A percentile compares a stretch with the other conserved stretches of the same genome.
These are phyloP conservation scores for Asterophora lycoperdoides DNA, from an alignment of 768 basidiomycete species.

Conservation along the genomic window DNA sequence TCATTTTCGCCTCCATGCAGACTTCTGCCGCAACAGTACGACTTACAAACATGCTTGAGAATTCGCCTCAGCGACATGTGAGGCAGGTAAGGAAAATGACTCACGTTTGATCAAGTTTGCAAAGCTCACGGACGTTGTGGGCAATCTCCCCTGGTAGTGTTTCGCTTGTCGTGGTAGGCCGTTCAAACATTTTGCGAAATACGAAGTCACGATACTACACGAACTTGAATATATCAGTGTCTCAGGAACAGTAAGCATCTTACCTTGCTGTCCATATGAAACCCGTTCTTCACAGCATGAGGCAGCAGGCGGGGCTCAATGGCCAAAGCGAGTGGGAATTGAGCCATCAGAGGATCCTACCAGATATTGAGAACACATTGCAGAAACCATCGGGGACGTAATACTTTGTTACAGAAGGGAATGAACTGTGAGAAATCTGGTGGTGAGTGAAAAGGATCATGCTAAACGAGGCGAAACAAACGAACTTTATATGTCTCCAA, in stretches of 20 bases:
- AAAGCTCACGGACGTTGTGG: slow-evolving; percentile 66
- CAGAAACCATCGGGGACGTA: slow-evolving; percentile 9
- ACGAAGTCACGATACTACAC: slow-evolving; percentile 76
- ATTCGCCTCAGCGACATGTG: slow-evolving; percentile 7
- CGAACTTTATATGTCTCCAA: slow-evolving; percentile 68
- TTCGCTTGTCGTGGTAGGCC: slow-evolving; percentile 44
- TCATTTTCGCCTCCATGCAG: slow-evolving; percentile 75
- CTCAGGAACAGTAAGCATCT: neutral
- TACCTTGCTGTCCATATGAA: slow-evolving; percentile 76
- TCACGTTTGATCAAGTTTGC: slow-evolving; percentile 65
- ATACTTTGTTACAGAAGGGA: slow-evolving; percentile 68
- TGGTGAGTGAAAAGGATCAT: slow-evolving; percentile 15
- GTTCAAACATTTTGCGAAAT: slow-evolving; percentile 85
- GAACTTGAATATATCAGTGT: neutral
- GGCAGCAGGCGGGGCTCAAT: slow-evolving; percentile 74
- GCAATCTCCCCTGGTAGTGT: slow-evolving; percentile 59
- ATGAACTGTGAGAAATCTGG: slow-evolving; percentile 53
- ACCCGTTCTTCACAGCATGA: slow-evolving; percentile 68
- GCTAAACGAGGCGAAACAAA: slow-evolving; percentile 13
- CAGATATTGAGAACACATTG: slow-evolving; percentile 10
- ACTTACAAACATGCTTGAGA: slow-evolving; percentile 70
- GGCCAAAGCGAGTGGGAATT: slow-evolving; percentile 72
- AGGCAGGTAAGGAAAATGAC: slow-evolving; percentile 14
- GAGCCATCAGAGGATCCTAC: slow-evolving; percentile 75
- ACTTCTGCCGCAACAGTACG: slow-evolving; percentile 81